Evolutionary conservation across 169 alveolate species (phyloP).

Genomic region (Plasmodium adleri): DNA sequence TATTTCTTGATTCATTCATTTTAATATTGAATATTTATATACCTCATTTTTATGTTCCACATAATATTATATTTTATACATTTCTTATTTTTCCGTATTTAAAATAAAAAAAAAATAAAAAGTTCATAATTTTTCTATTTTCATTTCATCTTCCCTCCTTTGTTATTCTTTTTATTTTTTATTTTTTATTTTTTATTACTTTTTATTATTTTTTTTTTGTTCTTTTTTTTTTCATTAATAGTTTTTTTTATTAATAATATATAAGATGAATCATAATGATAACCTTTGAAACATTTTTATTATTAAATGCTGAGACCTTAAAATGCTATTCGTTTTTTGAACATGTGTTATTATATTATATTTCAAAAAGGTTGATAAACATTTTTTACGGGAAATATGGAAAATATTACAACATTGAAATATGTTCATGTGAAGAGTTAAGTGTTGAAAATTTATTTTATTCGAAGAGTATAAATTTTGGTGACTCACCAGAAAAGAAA

Average conservation of each 20-base stretch:
- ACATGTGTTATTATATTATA: slow-evolving; percentile 23
- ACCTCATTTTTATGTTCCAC: too few species aligned
- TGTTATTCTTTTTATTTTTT: not conserved
- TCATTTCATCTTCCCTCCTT: not conserved
- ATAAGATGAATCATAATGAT: slow-evolving; percentile 15
- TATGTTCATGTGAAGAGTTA: slow-evolving; percentile 58
- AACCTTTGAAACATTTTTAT: slow-evolving; percentile 5
- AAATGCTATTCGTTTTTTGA: slow-evolving; percentile 27
- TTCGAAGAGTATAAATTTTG: slow-evolving; percentile 28
- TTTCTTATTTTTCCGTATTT: too few species aligned
- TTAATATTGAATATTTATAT: too few species aligned
- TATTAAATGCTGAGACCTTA: slow-evolving; percentile 8
- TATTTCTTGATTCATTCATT: too few species aligned
- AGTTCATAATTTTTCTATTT: too few species aligned
- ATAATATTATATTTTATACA: too few species aligned
- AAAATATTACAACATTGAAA: slow-evolving; percentile 31
- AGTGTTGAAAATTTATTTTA: slow-evolving; percentile 27
- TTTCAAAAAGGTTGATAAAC: slow-evolving; percentile 3
- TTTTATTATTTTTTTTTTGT: not conserved
- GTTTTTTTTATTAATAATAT: not conserved
- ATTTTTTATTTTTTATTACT: not conserved
- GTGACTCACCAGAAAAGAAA: too few species aligned
- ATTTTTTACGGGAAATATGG: not conserved
- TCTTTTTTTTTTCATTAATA: not conserved
- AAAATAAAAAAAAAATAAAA: too few species aligned